Evolutionary conservation across 257 asterid genomes (phyloP), one percentile per base, ranked within the genome.

Genomic region (Plantago ovata): DNA sequence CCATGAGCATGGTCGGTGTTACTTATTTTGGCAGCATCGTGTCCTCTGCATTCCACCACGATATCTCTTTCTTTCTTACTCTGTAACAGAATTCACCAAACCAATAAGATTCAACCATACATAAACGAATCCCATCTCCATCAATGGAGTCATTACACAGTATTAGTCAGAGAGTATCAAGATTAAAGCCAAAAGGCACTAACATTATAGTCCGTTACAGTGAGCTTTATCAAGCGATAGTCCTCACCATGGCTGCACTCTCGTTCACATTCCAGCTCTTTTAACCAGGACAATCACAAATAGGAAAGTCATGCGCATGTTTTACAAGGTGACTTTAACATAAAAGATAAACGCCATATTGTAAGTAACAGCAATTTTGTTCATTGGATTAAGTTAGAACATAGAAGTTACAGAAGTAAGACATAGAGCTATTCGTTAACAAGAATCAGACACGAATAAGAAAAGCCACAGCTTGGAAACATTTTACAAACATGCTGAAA

Each of bases 171-270:
- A 22, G 45, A 66, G 14, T 11, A 46, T 42, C 7, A 55, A 15
- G 24, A 43, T 52, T 38, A 15, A 24, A 43, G 69, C 51, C 19
- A 62, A 50, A 62, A 14, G 56, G 28, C 32, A 59, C 86, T 71
- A 65, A 92, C 98, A 56, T 64, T 75, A 53, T 67, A 89, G 75
- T 93, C 96, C 13, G 83, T 84, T 21, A 93, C 62, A 22, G 94
- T 89, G 69, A 89, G 97, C 82, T 82, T 93, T 81, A 89, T 75
- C 89, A 93, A 57, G 67, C 95, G 95, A 69, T 86, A 86, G 74
- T 89, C 99, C 82, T 93, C 99, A 22, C 99, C 99, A 57, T 81
- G 70, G 76, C 96, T 93, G 87, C 99, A 93, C 71, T 93, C 99
- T 48, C 99, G 81, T 66, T 86, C 99, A 66, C 99, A 93, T n/a